These are phyloP conservation scores for Boletus rex-veris DNA, from an alignment of 768 basidiomycete species.

Conservation along the genomic window DNA sequence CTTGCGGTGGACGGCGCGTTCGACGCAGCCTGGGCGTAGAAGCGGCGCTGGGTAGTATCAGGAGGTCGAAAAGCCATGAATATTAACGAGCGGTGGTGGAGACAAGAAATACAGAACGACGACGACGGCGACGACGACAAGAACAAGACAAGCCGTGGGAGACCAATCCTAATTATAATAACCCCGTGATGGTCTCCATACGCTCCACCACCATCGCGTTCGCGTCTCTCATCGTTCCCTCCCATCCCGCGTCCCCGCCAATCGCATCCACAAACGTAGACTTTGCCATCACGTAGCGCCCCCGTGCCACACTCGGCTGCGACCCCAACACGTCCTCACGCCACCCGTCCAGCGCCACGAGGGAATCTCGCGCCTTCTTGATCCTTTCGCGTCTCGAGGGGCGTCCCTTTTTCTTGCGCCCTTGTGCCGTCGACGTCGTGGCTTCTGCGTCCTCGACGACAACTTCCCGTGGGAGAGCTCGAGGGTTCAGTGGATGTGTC, in stretches of 20 bases:
- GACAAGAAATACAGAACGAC: background rate
- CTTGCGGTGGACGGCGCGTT: slow-evolving; percentile 50
- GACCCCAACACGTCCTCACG: slow-evolving; percentile 29
- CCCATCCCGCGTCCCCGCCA: slow-evolving; percentile 18
- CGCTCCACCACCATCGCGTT: slow-evolving; percentile 50
- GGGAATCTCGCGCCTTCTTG: slow-evolving; percentile 48
- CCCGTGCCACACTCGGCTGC: slow-evolving; percentile 31
- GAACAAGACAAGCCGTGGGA: slow-evolving; percentile 1
- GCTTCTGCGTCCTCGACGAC: slow-evolving; percentile 39
- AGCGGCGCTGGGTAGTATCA: slow-evolving; percentile 38
- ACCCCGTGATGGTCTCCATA: slow-evolving; percentile 34
- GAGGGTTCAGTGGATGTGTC: slow-evolving; percentile 52
- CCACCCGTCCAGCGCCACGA: slow-evolving; percentile 49
- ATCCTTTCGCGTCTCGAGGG: slow-evolving; percentile 59
- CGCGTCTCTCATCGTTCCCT: slow-evolving; percentile 20
- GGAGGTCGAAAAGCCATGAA: slow-evolving; percentile 27
- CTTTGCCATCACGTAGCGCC: slow-evolving; percentile 45
- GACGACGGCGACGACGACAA: background rate
- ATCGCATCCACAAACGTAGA: slow-evolving; percentile 37
- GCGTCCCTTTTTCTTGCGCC: slow-evolving; percentile 56
- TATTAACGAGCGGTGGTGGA: slow-evolving; percentile 16
- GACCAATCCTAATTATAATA: background rate
- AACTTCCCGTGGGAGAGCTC: slow-evolving; percentile 67
- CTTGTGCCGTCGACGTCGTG: slow-evolving; percentile 1
- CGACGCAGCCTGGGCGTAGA: slow-evolving; percentile 38